Evolutionary conservation across 192 early-diverging fungal species (phyloP), one percentile per base, ranked within the genome.

Genomic region (Gamsiella multidivaricata): DNA sequence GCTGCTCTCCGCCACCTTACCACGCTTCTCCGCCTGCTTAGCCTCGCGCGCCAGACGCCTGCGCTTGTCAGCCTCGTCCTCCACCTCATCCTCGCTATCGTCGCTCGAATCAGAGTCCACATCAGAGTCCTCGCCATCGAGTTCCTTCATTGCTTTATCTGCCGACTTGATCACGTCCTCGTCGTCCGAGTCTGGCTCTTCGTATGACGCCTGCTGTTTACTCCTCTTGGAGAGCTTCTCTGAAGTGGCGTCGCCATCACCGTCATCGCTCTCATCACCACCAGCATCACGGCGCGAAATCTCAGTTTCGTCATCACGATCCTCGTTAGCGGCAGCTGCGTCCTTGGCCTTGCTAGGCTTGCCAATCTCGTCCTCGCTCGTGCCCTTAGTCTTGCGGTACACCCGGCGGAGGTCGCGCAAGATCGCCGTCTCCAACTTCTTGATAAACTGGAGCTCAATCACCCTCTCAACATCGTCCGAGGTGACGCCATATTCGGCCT

Each of bases 171-270:
- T 81, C 12, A 75, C 54, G 58, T 86, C 87, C 74, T 90, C 81
- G 75, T 95, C 96, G 31, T 95, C 94, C n/a, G 95, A 93, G 54
- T 97, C 94, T 0, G 90, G 89, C 9, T 73, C 94, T 37, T 96
- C 94, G 61, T 97, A 96, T 5, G 87, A 87, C 15, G 89, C 88
- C 43, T 87, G 84, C 58, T 94, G 90, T 37, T 82, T 72, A 32
- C 87, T 80, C 3, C 91, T 89, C 28, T 83, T 73, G 6, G 82
- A 78, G 6, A 88, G 82, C 52, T 91, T 91, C 28, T 84, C 85
- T 56, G 87, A 80, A 10, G 93, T 90, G 3, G 92, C 93, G 83
- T 96, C 94, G 31, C 84, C 87, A 76, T 89, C 91, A 54, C 86
- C 88, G 18, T 87, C 85, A 61, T 91, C 91, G n/a, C 82, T 82